phyloP scores from a whole-genome alignment of 2,329 filamentous ascomycete genomes.

The Claviceps sp. region DNA sequence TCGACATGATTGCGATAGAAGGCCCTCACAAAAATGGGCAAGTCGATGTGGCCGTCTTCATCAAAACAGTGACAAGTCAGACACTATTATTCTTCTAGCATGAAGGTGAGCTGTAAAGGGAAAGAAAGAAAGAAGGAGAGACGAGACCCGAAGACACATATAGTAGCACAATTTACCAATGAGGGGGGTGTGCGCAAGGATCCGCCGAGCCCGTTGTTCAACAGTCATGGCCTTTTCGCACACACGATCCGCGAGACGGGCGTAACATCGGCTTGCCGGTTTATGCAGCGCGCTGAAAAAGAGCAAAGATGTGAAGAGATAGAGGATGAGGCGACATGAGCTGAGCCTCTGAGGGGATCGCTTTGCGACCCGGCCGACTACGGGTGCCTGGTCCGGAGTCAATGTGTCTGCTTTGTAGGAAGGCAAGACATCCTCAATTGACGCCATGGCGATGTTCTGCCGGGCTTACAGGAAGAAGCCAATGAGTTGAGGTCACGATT shows the following conservation, averaged over 20 bases:
- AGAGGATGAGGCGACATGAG: background rate
- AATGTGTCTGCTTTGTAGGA: background rate
- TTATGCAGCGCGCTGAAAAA: conserved; percentile 14
- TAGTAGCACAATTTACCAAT: conserved; percentile 28
- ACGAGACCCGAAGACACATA: background rate
- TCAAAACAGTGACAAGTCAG: background rate
- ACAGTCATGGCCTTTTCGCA: conserved; percentile 20
- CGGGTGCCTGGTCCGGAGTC: background rate
- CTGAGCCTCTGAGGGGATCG: background rate
- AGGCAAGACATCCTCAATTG: background rate
- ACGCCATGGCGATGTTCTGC: background rate
- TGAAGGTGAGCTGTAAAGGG: background rate
- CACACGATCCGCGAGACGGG: conserved; percentile 11
- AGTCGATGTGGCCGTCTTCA: conserved; percentile 78
- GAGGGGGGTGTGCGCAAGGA: conserved; percentile 32
- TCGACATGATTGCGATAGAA: conserved; percentile 69
- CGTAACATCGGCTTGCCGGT: conserved; percentile 13
- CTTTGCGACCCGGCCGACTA: background rate
- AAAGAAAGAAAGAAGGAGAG: too few species aligned
- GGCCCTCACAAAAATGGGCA: conserved; percentile 58
- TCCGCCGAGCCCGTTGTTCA: conserved; percentile 31
- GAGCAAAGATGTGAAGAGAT: conserved; percentile 14
- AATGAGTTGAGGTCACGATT: background rate
- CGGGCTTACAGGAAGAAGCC: background rate
- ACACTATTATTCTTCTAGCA: background rate